Percentiles rank a stretch among this genome's conserved stretches.
These are phyloP conservation scores for Penicillium concentricum DNA, from an alignment of 2,329 filamentous ascomycete species.

Conservation along the genomic window DNA sequence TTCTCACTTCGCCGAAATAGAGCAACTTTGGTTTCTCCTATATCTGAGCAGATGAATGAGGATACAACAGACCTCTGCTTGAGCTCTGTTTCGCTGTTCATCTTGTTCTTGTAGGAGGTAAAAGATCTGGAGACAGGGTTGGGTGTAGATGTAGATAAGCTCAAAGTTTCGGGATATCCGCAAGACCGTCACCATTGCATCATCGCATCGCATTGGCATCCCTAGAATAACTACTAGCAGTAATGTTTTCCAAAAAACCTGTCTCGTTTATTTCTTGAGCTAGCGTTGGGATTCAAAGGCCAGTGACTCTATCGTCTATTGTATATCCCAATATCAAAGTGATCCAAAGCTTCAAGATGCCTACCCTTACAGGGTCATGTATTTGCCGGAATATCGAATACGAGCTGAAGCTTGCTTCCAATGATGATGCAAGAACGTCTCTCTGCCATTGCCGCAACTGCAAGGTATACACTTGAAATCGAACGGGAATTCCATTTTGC, in stretches of 20 bases:
- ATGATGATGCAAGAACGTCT: constrained; percentile 51
- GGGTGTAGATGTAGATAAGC: not conserved
- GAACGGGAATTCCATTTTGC: not conserved
- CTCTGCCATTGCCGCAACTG: constrained; percentile 56
- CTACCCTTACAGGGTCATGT: constrained; percentile 44
- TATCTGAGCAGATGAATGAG: constrained; percentile 42
- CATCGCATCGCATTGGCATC: not conserved
- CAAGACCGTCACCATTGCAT: not conserved
- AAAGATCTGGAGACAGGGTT: not conserved
- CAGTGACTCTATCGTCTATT: not conserved
- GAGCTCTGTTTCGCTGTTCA: constrained; percentile 8
- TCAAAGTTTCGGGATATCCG: not conserved
- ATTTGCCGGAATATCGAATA: constrained; percentile 52
- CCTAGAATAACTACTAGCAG: no score
- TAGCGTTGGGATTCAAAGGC: not conserved
- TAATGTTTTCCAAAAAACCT: not conserved
- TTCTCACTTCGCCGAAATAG: constrained; percentile 62
- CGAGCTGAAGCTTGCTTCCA: constrained; percentile 44
- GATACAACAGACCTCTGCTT: constrained; percentile 43
- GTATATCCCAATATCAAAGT: not conserved
- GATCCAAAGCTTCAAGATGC: constrained; percentile 22
- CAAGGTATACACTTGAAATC: constrained; percentile 37
- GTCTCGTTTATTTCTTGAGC: not conserved
- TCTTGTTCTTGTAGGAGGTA: not conserved
- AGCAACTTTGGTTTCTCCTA: constrained; percentile 50